phyloP scores from a whole-genome alignment of 2,329 filamentous ascomycete species.

The Fusarium setosum region DNA sequence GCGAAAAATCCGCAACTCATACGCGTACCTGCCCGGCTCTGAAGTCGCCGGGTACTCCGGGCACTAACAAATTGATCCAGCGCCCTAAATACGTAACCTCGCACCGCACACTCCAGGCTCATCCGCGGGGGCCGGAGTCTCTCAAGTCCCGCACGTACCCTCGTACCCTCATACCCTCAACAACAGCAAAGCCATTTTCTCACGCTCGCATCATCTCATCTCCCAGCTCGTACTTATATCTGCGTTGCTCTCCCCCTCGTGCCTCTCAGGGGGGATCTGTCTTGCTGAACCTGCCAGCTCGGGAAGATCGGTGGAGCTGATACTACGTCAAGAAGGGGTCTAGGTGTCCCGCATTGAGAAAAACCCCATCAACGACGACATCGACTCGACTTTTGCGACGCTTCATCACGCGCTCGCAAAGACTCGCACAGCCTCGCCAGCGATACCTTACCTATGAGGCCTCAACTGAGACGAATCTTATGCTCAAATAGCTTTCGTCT shows the following conservation, averaged over 20 bases:
- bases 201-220: constrained; percentile 23
- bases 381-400: constrained; percentile 30
- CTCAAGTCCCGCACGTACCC: constrained; percentile 36
- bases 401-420: constrained; percentile 30
- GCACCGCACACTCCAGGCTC: too few relatives aligned
- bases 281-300: constrained; percentile 5
- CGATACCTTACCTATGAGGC: constrained; percentile 37
- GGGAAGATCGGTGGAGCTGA: constrained; percentile 30
- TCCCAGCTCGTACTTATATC: constrained; percentile 16
- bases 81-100: constrained; percentile 24
- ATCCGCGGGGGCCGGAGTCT: constrained; percentile 30
- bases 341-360: constrained; percentile 37
- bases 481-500: constrained; percentile 23
- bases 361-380: constrained; percentile 36
- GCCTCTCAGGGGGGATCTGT: constrained; percentile 8
- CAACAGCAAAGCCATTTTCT: constrained; percentile 12
- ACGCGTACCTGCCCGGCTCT: constrained; percentile 2
- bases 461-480: constrained; percentile 28
- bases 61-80: constrained; percentile 35
- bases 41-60: constrained; percentile 30
- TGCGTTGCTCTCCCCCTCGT: neutral
- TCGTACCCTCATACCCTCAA: too few relatives aligned
- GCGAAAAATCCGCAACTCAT: neutral
- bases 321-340: constrained; percentile 31
- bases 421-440: constrained; percentile 13